phyloP scores from a whole-genome alignment of 2,329 filamentous ascomycete species.

The Exophiala xenobiotica region DNA sequence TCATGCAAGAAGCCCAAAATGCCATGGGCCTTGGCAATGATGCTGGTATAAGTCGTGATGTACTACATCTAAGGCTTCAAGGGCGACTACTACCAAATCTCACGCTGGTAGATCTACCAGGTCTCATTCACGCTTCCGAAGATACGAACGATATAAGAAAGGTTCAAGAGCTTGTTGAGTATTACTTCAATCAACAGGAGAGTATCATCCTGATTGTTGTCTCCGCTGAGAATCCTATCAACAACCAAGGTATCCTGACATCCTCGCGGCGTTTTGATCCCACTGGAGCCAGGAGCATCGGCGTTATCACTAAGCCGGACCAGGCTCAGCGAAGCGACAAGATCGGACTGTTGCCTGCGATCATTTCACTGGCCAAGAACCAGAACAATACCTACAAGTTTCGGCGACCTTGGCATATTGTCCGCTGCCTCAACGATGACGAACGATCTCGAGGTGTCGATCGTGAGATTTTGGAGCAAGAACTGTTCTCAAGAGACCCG shows the following conservation, averaged over 20 bases:
- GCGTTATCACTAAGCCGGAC: conserved; percentile 49
- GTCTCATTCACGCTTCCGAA: conserved; percentile 53
- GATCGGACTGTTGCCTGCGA: conserved; percentile 16
- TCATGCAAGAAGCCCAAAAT: conserved; percentile 32
- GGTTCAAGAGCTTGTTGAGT: conserved; percentile 47
- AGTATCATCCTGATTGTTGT: conserved; percentile 51
- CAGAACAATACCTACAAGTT: conserved; percentile 31
- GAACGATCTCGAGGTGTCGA: conserved; percentile 25
- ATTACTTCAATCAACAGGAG: conserved; percentile 43
- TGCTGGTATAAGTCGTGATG: conserved; percentile 39
- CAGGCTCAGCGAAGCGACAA: conserved; percentile 34
- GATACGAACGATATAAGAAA: conserved; percentile 48
- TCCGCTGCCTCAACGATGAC: conserved; percentile 37
- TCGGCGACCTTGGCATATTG: conserved; percentile 40
- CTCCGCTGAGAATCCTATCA: conserved; percentile 42
- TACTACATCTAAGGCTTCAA: conserved; percentile 29
- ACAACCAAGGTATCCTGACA: conserved; percentile 41
- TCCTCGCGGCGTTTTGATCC: conserved; percentile 36
- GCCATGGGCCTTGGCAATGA: conserved; percentile 30
- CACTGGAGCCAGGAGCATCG: conserved; percentile 39
- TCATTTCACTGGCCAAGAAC: conserved; percentile 36
- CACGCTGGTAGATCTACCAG: conserved; percentile 58
- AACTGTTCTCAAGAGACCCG: conserved; percentile 23
- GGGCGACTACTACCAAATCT: conserved; percentile 43
- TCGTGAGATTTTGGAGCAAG: conserved; percentile 17